These are phyloP conservation scores for Phytopythium montanum DNA, from an alignment of 352 stramenopile genomes.

Conservation along the genomic window DNA sequence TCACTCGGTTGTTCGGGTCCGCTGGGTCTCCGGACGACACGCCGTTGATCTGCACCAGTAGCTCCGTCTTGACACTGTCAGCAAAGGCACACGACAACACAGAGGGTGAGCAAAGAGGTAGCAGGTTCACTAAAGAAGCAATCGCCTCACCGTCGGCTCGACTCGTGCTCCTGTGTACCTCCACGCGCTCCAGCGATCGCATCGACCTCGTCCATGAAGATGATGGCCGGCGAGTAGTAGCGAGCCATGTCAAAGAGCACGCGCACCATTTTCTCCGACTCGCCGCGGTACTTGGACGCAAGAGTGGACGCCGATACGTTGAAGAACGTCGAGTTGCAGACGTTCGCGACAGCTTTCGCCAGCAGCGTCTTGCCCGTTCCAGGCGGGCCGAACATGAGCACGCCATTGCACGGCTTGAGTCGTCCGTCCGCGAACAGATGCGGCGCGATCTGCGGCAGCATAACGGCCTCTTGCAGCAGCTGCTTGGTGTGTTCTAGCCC, in stretches of 20 bases:
- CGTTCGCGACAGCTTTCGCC: conserved; percentile 90
- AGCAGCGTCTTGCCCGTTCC: conserved; percentile 90
- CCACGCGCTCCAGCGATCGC: conserved; percentile 82
- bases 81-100: conserved; percentile 1
- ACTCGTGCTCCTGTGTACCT: conserved; percentile 79
- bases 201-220: conserved; percentile 99
- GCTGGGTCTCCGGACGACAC: conserved; percentile 59
- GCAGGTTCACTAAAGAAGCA: neutral
- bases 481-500: conserved; percentile 81
- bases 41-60: conserved; percentile 98
- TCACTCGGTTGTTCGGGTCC: conserved; percentile 47
- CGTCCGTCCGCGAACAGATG: conserved; percentile 82
- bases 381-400: conserved; percentile 85
- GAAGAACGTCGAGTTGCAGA: conserved; percentile 98
- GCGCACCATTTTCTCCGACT: conserved; percentile 95
- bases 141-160: conserved; percentile 54
- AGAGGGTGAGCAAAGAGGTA: neutral
- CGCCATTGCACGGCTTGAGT: conserved; percentile 76
- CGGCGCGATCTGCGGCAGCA: conserved; percentile 80
- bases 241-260: conserved; percentile 98
- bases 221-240: conserved; percentile 96
- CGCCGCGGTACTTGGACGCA: conserved; percentile 93
- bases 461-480: conserved; percentile 78
- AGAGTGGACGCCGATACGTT: conserved; percentile 93
- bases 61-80: conserved; percentile 94